Base-by-base conservation (phyloP, 2,329 filamentous ascomycete species). In the Microdochium paspali region DNA sequence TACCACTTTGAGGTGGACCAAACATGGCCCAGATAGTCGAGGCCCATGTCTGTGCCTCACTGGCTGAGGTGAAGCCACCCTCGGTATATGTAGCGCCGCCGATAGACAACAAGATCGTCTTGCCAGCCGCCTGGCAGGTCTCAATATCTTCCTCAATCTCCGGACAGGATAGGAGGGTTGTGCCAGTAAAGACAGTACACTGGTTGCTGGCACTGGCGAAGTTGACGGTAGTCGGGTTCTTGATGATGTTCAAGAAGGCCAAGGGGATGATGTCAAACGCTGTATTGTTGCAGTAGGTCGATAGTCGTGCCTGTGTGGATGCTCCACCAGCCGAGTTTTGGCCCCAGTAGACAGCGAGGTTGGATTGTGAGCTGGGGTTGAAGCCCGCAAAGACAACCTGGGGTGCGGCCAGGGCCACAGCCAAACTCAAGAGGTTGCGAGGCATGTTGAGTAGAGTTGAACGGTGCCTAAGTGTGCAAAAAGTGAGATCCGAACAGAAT, bases 31-130 rank as follows among this genome's bases (percentile, higher is more conserved):
- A 90, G 48, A 90, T 66, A 20, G 75, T 69, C 47, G 83, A 65
- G 0, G 85, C 85, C 2, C 76, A 76, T 1, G 67, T 59, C 20
- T 69, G 60, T 5, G 84, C 84, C 1, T 69, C 73, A 1, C 63
- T 53, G 1, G 68, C 54, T n/a, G 71, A 75, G 31, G 63, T 57
- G 67, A 87, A 87, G 24, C 83, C 83, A 26, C 80, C 82, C 60
- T 87, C 82, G 18, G 70, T 79, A 62, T 87, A 86, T 1, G 82
- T 83, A 2, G 79, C 79, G 26, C 86, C 85, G 18, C 84, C 85
- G 42, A 90, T 71, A 2, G 85, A 88, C 10, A 90, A 71, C 42
- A 87, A 61, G 53, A 90, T 82, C 1, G 83, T 87, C 66, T 89
- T 90, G 52, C 76, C 76, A 4, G 61, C 65, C 15, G 63, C 53